These are phyloP conservation scores for Colletotrichum sp. DNA, from an alignment of 2,329 filamentous ascomycete genomes.

Conservation along the genomic window DNA sequence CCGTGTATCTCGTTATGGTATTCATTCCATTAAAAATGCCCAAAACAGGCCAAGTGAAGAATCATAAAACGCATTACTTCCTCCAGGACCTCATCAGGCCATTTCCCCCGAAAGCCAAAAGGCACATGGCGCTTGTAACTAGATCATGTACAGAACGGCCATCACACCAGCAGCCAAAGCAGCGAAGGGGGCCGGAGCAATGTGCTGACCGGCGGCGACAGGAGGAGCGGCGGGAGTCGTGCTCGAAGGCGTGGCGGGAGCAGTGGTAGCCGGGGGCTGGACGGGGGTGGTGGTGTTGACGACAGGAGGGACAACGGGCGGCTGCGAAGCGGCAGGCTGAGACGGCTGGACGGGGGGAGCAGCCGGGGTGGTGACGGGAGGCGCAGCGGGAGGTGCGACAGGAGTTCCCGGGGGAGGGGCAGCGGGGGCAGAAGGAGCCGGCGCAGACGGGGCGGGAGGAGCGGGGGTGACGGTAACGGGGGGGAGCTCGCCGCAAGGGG, in stretches of 20 bases:
- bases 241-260: constrained; percentile 13
- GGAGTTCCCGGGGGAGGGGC: neutral
- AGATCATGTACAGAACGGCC: constrained; percentile 38
- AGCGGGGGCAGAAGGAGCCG: neutral
- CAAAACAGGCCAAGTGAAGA: neutral
- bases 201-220: constrained; percentile 30
- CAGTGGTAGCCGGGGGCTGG: constrained; percentile 23
- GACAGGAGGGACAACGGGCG: neutral
- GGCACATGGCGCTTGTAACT: constrained; percentile 20
- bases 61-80: neutral
- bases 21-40: constrained; percentile 14
- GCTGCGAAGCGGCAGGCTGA: constrained; percentile 33
- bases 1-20: neutral
- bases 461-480: constrained; percentile 1
- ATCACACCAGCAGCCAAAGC: constrained; percentile 37
- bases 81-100: constrained; percentile 1
- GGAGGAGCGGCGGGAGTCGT: constrained; percentile 19
- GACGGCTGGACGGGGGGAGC: constrained; percentile 44
- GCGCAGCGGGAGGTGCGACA: neutral
- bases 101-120: neutral
- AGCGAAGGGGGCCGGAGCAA: constrained; percentile 33
- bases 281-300: constrained; percentile 16
- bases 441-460: neutral
- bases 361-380: neutral
- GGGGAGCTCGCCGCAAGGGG: constrained; percentile 16